These are phyloP conservation scores for Chaetoscypha palmicola DNA, from an alignment of 2,329 filamentous ascomycete species.

Conservation along the genomic window DNA sequence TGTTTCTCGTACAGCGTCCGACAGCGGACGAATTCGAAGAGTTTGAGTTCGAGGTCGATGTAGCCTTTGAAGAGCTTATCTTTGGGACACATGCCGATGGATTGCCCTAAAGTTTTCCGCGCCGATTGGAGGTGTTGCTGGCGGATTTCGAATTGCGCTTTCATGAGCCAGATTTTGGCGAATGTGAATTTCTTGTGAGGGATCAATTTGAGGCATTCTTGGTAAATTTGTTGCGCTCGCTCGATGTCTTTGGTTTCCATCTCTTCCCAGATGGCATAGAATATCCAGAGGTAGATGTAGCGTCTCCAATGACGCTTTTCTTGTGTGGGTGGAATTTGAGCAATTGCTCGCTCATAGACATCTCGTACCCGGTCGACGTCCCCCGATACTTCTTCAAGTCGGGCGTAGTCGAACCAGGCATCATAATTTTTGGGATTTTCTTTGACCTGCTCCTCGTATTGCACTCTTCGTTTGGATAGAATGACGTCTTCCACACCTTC, in stretches of 20 bases:
- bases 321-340: slow-evolving; percentile 87
- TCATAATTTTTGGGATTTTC: slow-evolving; percentile 97
- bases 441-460: slow-evolving; percentile 91
- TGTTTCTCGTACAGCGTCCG: slow-evolving; percentile 90
- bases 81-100: slow-evolving; percentile 92
- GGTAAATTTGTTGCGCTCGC: slow-evolving; percentile 83
- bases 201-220: slow-evolving; percentile 77
- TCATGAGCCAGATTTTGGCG: slow-evolving; percentile 91
- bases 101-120: slow-evolving; percentile 80
- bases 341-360: slow-evolving; percentile 91
- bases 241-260: slow-evolving; percentile 71
- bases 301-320: slow-evolving; percentile 96
- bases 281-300: slow-evolving; percentile 97
- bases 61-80: slow-evolving; percentile 93
- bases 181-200: slow-evolving; percentile 98
- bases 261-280: slow-evolving; percentile 95
- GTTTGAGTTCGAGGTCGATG: slow-evolving; percentile 82
- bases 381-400: slow-evolving; percentile 78
- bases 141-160: slow-evolving; percentile 87
- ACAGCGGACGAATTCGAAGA: slow-evolving; percentile 91
- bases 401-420: slow-evolving; percentile 90
- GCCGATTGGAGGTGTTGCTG: slow-evolving; percentile 74
- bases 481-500: slow-evolving; percentile 95
- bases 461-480: slow-evolving; percentile 82
- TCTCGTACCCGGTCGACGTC: slow-evolving; percentile 81